Evolutionary conservation across 2,329 filamentous ascomycete genomes (phyloP).

Genomic region (Colletotrichum truncatum): DNA sequence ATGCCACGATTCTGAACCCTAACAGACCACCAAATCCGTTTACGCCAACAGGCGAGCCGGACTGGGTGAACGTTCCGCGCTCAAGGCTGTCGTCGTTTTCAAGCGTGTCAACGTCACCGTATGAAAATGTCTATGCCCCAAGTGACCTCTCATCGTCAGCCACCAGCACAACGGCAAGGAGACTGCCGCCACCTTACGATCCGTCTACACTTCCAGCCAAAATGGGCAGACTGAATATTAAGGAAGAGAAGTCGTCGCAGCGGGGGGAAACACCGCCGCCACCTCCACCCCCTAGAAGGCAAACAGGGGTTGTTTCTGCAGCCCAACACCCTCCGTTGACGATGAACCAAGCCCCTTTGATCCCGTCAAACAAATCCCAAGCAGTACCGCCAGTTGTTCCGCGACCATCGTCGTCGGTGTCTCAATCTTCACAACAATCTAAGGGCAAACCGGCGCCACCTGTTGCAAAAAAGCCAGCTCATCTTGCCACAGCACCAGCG

Average conservation of each 20-base stretch:
- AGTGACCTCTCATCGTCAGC: constrained; percentile 54
- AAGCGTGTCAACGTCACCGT: constrained; percentile 67
- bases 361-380: constrained; percentile 17
- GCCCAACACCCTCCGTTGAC: constrained; percentile 19
- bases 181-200: constrained; percentile 62
- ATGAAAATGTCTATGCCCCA: constrained; percentile 65
- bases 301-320: constrained; percentile 34
- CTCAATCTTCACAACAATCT: constrained; percentile 41
- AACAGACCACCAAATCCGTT: constrained; percentile 85
- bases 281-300: constrained; percentile 55
- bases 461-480: constrained; percentile 71
- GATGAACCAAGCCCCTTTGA: constrained; percentile 15
- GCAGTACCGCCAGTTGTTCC: constrained; percentile 36
- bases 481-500: constrained; percentile 51
- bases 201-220: constrained; percentile 55
- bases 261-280: constrained; percentile 52
- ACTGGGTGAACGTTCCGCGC: constrained; percentile 79
- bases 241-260: constrained; percentile 47
- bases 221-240: constrained; percentile 52
- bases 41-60: constrained; percentile 74
- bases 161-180: constrained; percentile 56
- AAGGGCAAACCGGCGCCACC: constrained; percentile 58
- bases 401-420: constrained; percentile 44
- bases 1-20: constrained; percentile 74
- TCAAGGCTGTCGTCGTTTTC: constrained; percentile 62